Evolutionary conservation across 768 basidiomycete genomes (phyloP), one percentile per base, ranked within the genome.

Genomic region (Lactifluus subvellereus): DNA sequence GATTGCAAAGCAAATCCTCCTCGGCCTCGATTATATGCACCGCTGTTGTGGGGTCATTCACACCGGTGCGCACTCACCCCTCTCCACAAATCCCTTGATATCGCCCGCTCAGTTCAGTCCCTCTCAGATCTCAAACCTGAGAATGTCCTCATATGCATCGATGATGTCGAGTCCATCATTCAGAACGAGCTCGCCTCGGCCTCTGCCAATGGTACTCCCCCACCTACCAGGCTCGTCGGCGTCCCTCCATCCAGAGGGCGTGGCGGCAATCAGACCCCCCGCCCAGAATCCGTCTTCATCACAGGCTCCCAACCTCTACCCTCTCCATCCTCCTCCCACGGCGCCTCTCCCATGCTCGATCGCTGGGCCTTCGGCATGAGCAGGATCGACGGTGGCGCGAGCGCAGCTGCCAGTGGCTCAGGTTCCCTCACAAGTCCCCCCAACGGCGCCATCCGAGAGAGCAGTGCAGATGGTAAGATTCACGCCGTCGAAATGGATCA

Each of bases 11-110:
- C 97, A 98, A 74, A 86, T 98, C 27, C 79, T 98, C 4, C 83
- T 98, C 27, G 97, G 97, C 6, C 78, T 99, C 54, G 96, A 98
- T 72, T 99, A 98, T 78, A 94, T 99, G 84, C 97, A 99, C 71
- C 84, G 92, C 52, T 91, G 91, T 73, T 99, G 97, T 72, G 91
- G 94, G 45, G 91, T 99, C 70, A 98, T 98, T 59, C 96, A 98
- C 73, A 98, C 96, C 47, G 88, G 87, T 85, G 57, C 53, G 82
- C 73, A 27, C 32, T 27, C 48, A 14, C 35, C 32, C 63, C 33
- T 42, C 16, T 16, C 60, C 45, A 45, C 57, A 6, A 22, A 22
- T 38, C 11, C 53, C 32, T 42, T 42, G 43, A 38, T 56, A 45
- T 54, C 65, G 27, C 54, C 66, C 67, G 54, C 52, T 61, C 54